A percentile compares a stretch with the other conserved stretches of the same genome.
Conservation (phyloP, 306 rosid species). For the Glycyrrhiza uralensis region DNA sequence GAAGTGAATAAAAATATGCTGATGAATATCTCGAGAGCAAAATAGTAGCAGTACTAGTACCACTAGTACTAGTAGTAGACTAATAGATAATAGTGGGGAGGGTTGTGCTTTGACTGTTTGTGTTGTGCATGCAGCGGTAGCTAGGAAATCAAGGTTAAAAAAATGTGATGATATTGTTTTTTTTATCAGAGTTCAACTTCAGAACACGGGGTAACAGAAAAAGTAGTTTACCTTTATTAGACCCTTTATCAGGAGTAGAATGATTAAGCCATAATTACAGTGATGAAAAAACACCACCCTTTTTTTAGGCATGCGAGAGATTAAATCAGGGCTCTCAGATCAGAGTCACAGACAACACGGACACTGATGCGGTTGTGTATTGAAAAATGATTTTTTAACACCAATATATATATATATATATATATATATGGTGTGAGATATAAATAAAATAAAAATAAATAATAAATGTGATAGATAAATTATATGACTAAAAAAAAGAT, state of each 20-base stretch:
- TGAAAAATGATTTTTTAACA: too few relatives aligned
- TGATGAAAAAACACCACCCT: background rate
- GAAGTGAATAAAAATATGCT: constrained; percentile 28
- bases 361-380: background rate
- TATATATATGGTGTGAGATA: too few relatives aligned
- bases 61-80: constrained; percentile 15
- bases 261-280: constrained; percentile 75
- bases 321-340: constrained; percentile 26
- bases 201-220: constrained; percentile 27
- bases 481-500: too few relatives aligned
- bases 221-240: constrained; percentile 61
- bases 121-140: constrained; percentile 19
- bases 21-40: constrained; percentile 24
- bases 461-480: too few relatives aligned
- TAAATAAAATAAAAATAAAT: too few relatives aligned
- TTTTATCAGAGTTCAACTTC: too few relatives aligned
- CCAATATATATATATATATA: too few relatives aligned
- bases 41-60: background rate
- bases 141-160: constrained; percentile 7
- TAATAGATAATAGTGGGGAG: constrained; percentile 20
- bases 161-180: constrained; percentile 11
- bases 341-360: constrained; percentile 14
- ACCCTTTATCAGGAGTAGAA: constrained; percentile 37
- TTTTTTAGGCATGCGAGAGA: constrained; percentile 44
- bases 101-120: constrained; percentile 18